Conservation (phyloP, 1,284 basidiomycete genomes). For the Cryptococcus depauperatus region DNA sequence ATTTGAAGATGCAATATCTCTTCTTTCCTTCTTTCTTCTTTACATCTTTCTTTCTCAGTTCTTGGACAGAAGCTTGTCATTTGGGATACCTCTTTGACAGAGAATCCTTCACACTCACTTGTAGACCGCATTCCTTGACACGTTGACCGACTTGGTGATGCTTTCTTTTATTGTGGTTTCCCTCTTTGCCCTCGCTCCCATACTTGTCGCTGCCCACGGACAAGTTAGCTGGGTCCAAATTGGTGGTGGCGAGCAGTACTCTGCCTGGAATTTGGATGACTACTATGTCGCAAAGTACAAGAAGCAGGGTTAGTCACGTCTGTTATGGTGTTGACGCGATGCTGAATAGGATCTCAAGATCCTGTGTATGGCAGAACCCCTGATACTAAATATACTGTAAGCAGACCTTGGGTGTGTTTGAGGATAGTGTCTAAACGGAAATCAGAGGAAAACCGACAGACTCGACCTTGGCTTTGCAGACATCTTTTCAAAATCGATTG, state of each 20-base stretch:
- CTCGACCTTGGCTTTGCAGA: conserved; percentile 1
- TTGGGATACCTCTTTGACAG: too few species aligned
- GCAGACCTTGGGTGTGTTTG: neutral
- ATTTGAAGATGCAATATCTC: too few species aligned
- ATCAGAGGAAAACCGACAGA: neutral
- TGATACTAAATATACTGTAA: neutral
- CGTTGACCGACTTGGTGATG: too few species aligned
- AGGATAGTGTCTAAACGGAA: too few species aligned
- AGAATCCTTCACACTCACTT: too few species aligned
- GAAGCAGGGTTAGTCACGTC: neutral
- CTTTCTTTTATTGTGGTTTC: too few species aligned
- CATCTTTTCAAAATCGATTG: neutral
- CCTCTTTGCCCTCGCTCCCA: neutral
- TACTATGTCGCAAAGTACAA: neutral
- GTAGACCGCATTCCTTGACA: too few species aligned
- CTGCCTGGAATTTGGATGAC: conserved; percentile 2
- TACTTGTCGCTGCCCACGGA: conserved; percentile 3
- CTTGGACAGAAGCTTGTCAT: too few species aligned
- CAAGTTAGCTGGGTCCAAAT: conserved; percentile 1
- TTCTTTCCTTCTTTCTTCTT: too few species aligned
- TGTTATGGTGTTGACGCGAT: neutral
- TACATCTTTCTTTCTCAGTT: too few species aligned
- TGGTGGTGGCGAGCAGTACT: conserved; percentile 1
- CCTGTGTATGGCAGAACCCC: neutral
- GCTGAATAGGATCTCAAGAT: neutral